Evolutionary conservation across 2,329 filamentous ascomycete species (phyloP).

Genomic region (Aspergillus hiratsukae): DNA sequence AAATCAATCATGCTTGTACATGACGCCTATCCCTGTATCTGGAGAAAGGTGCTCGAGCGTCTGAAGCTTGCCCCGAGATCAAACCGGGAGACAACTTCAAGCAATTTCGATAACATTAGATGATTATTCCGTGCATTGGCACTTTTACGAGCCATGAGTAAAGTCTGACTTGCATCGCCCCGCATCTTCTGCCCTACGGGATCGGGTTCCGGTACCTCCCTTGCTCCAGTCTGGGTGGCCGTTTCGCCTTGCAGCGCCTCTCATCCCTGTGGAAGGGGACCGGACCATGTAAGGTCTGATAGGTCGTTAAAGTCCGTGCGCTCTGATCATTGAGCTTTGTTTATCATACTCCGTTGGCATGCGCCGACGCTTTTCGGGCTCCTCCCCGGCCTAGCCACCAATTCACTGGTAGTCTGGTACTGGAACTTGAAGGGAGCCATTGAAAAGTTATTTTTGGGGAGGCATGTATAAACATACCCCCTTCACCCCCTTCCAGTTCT

Average conservation of each 20-base stretch:
- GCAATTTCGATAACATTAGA: not conserved
- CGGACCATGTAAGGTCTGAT: slow-evolving; percentile 38
- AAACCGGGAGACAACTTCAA: not conserved
- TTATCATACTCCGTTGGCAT: slow-evolving; percentile 37
- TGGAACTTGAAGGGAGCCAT: slow-evolving; percentile 1
- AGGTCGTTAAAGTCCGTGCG: slow-evolving; percentile 32
- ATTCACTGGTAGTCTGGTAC: slow-evolving; percentile 8
- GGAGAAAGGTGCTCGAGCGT: not conserved
- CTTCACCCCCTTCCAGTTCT: slow-evolving; percentile 20
- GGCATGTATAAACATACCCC: slow-evolving; percentile 34
- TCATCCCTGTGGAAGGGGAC: slow-evolving; percentile 33
- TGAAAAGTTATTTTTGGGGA: slow-evolving; percentile 20
- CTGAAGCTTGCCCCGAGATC: not conserved
- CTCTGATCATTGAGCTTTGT: slow-evolving; percentile 29
- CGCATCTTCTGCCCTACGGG: slow-evolving; percentile 10
- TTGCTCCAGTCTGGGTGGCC: slow-evolving; percentile 29
- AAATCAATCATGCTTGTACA: not conserved
- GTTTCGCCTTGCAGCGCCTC: slow-evolving; percentile 22
- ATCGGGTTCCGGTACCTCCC: slow-evolving; percentile 17
- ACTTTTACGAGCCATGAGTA: not conserved
- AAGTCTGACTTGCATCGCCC: not conserved
- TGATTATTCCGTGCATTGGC: not conserved
- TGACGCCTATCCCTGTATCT: not conserved
- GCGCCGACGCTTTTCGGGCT: slow-evolving; percentile 19
- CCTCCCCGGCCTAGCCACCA: slow-evolving; percentile 29